phyloP scores from a whole-genome alignment of 2,329 filamentous ascomycete genomes.

The Zalaria obscura region DNA sequence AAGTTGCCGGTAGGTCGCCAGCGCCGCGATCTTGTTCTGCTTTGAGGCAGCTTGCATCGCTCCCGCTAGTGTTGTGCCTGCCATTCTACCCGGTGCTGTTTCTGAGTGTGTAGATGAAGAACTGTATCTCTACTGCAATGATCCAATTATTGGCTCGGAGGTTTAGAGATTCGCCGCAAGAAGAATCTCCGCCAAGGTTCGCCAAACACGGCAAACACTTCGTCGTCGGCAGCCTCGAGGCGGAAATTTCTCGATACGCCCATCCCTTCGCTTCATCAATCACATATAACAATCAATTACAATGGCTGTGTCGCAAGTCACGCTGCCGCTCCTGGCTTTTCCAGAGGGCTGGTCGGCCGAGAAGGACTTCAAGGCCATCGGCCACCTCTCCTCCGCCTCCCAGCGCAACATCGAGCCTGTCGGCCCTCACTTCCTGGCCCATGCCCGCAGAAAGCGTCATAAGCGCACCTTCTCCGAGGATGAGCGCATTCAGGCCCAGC shows the following conservation, averaged over 20 bases:
- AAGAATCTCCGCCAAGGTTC: not conserved
- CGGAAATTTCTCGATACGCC: not conserved
- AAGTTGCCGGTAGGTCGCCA: constrained; percentile 66
- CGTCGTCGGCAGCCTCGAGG: not conserved
- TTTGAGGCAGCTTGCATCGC: too few species aligned
- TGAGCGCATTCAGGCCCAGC: constrained; percentile 89
- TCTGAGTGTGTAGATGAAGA: too few species aligned
- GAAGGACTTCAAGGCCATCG: constrained; percentile 82
- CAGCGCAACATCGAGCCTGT: constrained; percentile 90
- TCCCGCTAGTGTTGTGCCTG: too few species aligned
- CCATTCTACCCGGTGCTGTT: too few species aligned
- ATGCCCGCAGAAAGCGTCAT: constrained; percentile 84
- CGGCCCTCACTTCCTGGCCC: constrained; percentile 92
- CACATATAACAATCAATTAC: constrained; percentile 1
- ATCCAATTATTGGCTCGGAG: too few species aligned
- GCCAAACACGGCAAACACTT: not conserved
- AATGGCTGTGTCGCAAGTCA: constrained; percentile 54
- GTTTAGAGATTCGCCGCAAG: too few species aligned
- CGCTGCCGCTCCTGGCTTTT: constrained; percentile 58
- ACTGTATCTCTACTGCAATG: too few species aligned
- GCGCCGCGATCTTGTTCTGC: constrained; percentile 39
- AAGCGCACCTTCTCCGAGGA: constrained; percentile 98
- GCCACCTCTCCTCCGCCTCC: constrained; percentile 59
- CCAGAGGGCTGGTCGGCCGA: constrained; percentile 72
- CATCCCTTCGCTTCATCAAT: not conserved